phyloP scores from a whole-genome alignment of 192 early-diverging fungal genomes.

The Backusella liffmaniae region DNA sequence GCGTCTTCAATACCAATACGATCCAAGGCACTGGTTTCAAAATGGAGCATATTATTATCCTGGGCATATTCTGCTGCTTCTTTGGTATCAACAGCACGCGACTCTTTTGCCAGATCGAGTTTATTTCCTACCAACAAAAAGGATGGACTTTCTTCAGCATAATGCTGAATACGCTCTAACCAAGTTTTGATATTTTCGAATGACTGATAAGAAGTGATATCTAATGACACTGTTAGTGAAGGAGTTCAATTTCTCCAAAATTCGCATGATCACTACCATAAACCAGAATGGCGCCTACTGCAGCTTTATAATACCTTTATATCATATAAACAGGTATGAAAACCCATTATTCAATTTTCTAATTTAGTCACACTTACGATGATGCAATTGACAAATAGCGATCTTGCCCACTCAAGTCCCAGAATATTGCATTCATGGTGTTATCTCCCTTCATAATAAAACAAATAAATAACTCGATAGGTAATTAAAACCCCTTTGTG shows the following conservation, averaged over 20 bases:
- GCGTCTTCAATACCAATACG: conserved; percentile 85
- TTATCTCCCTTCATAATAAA: conserved; percentile 1
- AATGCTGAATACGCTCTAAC: conserved; percentile 93
- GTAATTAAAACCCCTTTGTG: neutral
- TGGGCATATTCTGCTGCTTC: conserved; percentile 81
- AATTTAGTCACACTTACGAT: conserved; percentile 42
- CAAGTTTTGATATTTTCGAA: conserved; percentile 89
- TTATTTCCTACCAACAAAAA: conserved; percentile 96
- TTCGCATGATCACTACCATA: conserved; percentile 58
- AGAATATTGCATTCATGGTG: conserved; percentile 44
- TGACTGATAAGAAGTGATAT: conserved; percentile 60
- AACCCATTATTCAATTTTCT: neutral
- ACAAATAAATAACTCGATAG: neutral
- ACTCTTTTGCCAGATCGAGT: conserved; percentile 72
- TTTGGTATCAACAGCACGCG: conserved; percentile 72
- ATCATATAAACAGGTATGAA: conserved; percentile 8
- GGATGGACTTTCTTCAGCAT: conserved; percentile 89
- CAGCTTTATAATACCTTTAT: conserved; percentile 88
- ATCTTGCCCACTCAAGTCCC: conserved; percentile 91
- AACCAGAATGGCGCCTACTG: conserved; percentile 87
- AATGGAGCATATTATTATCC: conserved; percentile 78
- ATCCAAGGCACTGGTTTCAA: conserved; percentile 75
- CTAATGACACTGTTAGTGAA: neutral
- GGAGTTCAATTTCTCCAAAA: neutral
- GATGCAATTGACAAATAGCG: conserved; percentile 82